Conservation (phyloP, 441 rosid genomes). For the Eruca vesicaria region DNA sequence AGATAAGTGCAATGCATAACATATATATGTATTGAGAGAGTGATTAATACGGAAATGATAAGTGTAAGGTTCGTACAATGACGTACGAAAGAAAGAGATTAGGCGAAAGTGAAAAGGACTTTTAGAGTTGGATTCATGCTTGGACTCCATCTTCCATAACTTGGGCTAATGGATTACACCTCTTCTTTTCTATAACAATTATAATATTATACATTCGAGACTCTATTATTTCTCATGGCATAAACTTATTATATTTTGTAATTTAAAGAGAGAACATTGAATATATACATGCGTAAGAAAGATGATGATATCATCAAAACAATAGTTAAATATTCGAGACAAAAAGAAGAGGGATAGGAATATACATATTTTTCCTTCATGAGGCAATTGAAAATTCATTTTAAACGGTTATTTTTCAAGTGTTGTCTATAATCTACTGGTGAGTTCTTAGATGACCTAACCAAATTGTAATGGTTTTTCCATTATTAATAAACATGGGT, state of each 20-base stretch:
- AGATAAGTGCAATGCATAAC: background rate
- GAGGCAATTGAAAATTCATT: background rate
- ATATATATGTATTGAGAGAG: background rate
- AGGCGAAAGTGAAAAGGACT: constrained; percentile 17
- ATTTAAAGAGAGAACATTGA: background rate
- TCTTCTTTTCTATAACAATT: background rate
- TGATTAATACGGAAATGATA: background rate
- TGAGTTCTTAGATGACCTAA: constrained; percentile 27
- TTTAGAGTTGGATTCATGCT: constrained; percentile 37
- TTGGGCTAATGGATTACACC: constrained; percentile 40
- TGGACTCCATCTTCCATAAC: constrained; percentile 41
- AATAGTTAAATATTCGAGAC: background rate
- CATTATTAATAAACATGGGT: background rate
- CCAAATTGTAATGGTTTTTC: constrained; percentile 14
- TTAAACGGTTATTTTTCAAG: background rate
- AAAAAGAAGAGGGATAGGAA: background rate
- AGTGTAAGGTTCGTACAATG: constrained; percentile 24
- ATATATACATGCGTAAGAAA: too few relatives aligned
- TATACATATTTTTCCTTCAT: background rate
- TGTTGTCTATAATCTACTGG: constrained; percentile 20
- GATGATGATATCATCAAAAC: too few relatives aligned
- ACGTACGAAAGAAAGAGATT: constrained; percentile 29
- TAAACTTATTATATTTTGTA: constrained; percentile 1
- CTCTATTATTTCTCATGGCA: constrained; percentile 25
- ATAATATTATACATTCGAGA: constrained; percentile 2